A percentile compares a stretch with the other conserved stretches of the same genome.
phyloP scores from a whole-genome alignment of 164 flowering plant species.

The Magnolia sinica region DNA sequence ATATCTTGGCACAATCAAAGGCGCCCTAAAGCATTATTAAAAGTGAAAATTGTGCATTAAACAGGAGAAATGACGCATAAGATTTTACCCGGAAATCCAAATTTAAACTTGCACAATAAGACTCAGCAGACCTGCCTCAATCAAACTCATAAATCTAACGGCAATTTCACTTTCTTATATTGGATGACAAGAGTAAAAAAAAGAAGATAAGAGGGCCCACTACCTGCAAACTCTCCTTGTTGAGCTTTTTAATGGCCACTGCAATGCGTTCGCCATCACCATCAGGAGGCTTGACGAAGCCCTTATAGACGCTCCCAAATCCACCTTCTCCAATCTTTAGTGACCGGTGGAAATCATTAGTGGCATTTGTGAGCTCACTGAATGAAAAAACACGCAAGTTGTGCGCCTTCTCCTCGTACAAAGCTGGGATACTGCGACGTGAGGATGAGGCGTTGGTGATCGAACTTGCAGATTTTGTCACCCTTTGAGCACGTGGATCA shows the following conservation, averaged over 20 bases:
- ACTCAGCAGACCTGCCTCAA: too few relatives aligned
- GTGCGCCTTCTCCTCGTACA: slow-evolving; percentile 62
- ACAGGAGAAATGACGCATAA: too few relatives aligned
- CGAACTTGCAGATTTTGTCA: slow-evolving; percentile 33
- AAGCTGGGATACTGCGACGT: slow-evolving; percentile 35
- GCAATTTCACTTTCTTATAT: too few relatives aligned
- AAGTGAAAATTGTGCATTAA: too few relatives aligned
- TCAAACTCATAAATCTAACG: too few relatives aligned
- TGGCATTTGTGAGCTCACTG: slow-evolving; percentile 55
- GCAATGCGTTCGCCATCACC: slow-evolving; percentile 39
- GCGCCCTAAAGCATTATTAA: too few relatives aligned
- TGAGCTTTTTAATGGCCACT: slow-evolving; percentile 77
- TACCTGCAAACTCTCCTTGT: slow-evolving; percentile 68
- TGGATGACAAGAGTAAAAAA: background rate
- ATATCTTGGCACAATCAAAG: too few relatives aligned
- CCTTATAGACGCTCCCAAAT: slow-evolving; percentile 71
- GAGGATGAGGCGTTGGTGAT: slow-evolving; percentile 14
- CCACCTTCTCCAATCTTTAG: slow-evolving; percentile 83
- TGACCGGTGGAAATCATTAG: slow-evolving; percentile 48
- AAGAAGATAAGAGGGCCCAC: background rate
- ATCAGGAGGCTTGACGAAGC: slow-evolving; percentile 41
- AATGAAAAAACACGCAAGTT: slow-evolving; percentile 51
- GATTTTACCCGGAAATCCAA: too few relatives aligned
- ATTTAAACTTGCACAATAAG: too few relatives aligned
- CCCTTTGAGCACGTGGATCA: slow-evolving; percentile 23